These are phyloP conservation scores for Cordia subcordata DNA, from an alignment of 257 asterid species.

Conservation along the genomic window DNA sequence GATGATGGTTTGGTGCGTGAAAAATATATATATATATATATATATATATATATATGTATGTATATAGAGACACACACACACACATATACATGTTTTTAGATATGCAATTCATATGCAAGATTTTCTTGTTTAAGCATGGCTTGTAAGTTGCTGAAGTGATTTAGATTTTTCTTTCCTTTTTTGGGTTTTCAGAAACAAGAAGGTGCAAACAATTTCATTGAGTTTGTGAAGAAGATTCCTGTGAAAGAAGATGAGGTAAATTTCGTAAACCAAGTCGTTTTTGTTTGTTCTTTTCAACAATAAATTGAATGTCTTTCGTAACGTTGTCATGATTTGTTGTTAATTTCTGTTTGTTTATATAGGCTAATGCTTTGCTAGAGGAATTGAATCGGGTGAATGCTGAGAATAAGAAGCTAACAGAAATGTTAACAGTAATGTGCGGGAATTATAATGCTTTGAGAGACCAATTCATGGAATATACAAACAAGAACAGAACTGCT, in stretches of 20 bases:
- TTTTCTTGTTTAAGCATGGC: no score
- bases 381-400: slow-evolving; percentile 69
- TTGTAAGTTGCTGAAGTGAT: background rate
- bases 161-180: background rate
- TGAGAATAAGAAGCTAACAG: slow-evolving; percentile 77
- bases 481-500: slow-evolving; percentile 34
- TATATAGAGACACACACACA: no score
- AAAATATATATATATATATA: background rate
- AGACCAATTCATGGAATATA: slow-evolving; percentile 43
- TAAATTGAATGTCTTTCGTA: no score
- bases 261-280: background rate
- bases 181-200: slow-evolving; percentile 61
- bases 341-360: no score
- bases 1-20: slow-evolving; percentile 47
- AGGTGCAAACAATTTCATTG: slow-evolving; percentile 46
- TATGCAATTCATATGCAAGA: background rate
- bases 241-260: slow-evolving; percentile 48
- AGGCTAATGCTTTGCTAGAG: slow-evolving; percentile 61
- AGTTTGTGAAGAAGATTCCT: slow-evolving; percentile 32
- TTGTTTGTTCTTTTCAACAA: no score
- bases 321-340: no score
- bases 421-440: slow-evolving; percentile 59
- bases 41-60: no score
- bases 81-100: background rate
- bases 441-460: slow-evolving; percentile 62